Percentiles rank a stretch among this genome's conserved stretches.
phyloP scores from a whole-genome alignment of 1,139 yeast genomes.

The Schizosaccharomyces versatilis region DNA sequence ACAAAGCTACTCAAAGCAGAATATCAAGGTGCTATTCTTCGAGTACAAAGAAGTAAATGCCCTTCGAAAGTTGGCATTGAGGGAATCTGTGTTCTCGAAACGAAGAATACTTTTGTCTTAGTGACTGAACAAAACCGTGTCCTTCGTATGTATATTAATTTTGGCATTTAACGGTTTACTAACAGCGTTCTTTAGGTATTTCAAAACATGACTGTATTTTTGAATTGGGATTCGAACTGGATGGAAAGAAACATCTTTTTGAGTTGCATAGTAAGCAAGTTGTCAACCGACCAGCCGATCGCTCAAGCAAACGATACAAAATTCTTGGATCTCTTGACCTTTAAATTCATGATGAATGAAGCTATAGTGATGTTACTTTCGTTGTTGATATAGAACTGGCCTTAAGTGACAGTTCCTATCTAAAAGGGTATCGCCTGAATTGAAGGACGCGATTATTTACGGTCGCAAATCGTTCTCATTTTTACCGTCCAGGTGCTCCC shows the following conservation, averaged over 20 bases:
- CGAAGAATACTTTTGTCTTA: slow-evolving; percentile 51
- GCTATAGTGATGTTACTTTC: too few species aligned
- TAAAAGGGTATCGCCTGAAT: too few species aligned
- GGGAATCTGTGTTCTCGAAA: slow-evolving; percentile 78
- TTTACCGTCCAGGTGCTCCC: too few species aligned
- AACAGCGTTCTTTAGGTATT: neutral
- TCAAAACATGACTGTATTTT: slow-evolving; percentile 14
- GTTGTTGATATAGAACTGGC: too few species aligned
- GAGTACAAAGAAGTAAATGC: slow-evolving; percentile 38
- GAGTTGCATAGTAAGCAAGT: slow-evolving; percentile 63
- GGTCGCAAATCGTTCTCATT: too few species aligned
- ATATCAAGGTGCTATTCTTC: slow-evolving; percentile 51
- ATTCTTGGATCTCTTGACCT: neutral
- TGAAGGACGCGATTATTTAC: too few species aligned
- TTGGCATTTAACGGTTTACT: slow-evolving; percentile 3
- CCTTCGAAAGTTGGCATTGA: slow-evolving; percentile 35
- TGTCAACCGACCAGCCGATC: slow-evolving; percentile 51
- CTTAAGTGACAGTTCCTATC: too few species aligned
- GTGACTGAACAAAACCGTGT: slow-evolving; percentile 18
- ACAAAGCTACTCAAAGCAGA: slow-evolving; percentile 33
- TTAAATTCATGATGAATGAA: too few species aligned
- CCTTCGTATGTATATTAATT: slow-evolving; percentile 12
- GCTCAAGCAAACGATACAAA: slow-evolving; percentile 73
- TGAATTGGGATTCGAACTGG: slow-evolving; percentile 13
- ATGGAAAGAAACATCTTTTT: slow-evolving; percentile 26